Evolutionary conservation across 208 protist species (phyloP).

Genomic region (Crithidia expoeki): DNA sequence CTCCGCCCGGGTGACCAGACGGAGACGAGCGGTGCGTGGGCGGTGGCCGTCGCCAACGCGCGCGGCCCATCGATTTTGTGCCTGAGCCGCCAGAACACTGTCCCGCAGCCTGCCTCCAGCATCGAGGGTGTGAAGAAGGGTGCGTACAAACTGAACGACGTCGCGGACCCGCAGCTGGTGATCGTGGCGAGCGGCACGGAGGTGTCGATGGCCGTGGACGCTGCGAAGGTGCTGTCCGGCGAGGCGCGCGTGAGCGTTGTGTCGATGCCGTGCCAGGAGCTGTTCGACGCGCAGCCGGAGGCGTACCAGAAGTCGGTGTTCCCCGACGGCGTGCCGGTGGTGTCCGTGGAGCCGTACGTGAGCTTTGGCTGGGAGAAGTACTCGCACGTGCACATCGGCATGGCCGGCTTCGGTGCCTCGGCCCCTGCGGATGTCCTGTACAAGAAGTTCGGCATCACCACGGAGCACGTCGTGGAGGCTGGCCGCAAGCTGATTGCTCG

Average conservation of each 20-base stretch:
- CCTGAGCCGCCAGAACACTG: conserved; percentile 96
- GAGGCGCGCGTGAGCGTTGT: conserved; percentile 93
- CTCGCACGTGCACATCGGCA: conserved; percentile 93
- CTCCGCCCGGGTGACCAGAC: conserved; percentile 97
- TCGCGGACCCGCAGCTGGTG: conserved; percentile 85
- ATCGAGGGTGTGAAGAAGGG: conserved; percentile 87
- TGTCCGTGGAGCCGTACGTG: conserved; percentile 95
- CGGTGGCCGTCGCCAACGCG: conserved; percentile 81
- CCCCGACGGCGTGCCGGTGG: conserved; percentile 86
- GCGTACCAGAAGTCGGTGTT: conserved; percentile 94
- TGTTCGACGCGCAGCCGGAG: conserved; percentile 95
- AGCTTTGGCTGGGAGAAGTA: conserved; percentile 95
- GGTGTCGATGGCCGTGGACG: conserved; percentile 92
- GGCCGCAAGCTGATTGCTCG: conserved; percentile 52
- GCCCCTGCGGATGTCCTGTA: conserved; percentile 92
- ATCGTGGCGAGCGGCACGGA: conserved; percentile 97
- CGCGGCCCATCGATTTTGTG: conserved; percentile 88
- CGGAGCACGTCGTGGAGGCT: conserved; percentile 73
- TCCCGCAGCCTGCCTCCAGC: conserved; percentile 80
- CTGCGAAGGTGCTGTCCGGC: conserved; percentile 79
- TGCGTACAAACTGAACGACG: conserved; percentile 68
- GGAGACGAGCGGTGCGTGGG: conserved; percentile 97
- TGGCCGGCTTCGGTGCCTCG: conserved; percentile 95
- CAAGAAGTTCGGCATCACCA: conserved; percentile 94
- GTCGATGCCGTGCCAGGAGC: conserved; percentile 97